Percentiles rank a stretch among this genome's conserved stretches.
Evolutionary conservation across 495 filamentous ascomycete genomes (phyloP).

Genomic region (Trichocladium antarcticum): DNA sequence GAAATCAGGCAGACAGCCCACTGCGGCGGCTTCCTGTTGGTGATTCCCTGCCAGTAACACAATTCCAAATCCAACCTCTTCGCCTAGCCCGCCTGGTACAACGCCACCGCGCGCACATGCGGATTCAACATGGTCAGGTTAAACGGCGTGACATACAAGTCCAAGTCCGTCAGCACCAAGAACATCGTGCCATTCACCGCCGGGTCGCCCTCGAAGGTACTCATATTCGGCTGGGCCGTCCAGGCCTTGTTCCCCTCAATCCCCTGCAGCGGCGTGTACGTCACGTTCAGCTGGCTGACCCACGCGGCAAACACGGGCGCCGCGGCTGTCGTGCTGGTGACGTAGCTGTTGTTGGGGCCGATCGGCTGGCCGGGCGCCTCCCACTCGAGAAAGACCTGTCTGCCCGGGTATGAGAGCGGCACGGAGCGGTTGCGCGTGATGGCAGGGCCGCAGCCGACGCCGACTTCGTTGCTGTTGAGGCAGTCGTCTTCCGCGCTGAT

Average conservation of each 20-base stretch:
- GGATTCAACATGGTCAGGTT: slow-evolving; percentile 64
- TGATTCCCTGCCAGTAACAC: no score
- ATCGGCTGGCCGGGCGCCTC: slow-evolving; percentile 56
- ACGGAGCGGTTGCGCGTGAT: slow-evolving; percentile 55
- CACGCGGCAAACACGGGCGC: slow-evolving; percentile 59
- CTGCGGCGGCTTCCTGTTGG: no score
- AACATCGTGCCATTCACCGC: slow-evolving; percentile 73
- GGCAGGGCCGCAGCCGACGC: slow-evolving; percentile 48
- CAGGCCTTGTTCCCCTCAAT: slow-evolving; percentile 41
- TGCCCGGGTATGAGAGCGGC: slow-evolving; percentile 66
- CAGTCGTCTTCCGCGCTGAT: slow-evolving; percentile 38
- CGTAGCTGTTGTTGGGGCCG: slow-evolving; percentile 73
- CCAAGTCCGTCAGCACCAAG: slow-evolving; percentile 59
- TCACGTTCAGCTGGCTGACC: slow-evolving; percentile 76
- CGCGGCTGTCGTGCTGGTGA: slow-evolving; percentile 51
- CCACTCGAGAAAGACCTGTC: slow-evolving; percentile 60
- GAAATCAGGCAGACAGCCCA: no score
- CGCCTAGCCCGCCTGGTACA: slow-evolving; percentile 66
- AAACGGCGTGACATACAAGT: slow-evolving; percentile 61
- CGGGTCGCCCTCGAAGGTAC: slow-evolving; percentile 54
- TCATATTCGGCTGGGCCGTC: slow-evolving; percentile 57
- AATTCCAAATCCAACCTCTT: no score
- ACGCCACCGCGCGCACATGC: slow-evolving; percentile 60
- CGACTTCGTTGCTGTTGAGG: slow-evolving; percentile 38
- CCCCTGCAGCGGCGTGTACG: slow-evolving; percentile 57